Base-by-base conservation (phyloP, 2,329 filamentous ascomycete species). In the Lasiodiplodia theobromae region DNA sequence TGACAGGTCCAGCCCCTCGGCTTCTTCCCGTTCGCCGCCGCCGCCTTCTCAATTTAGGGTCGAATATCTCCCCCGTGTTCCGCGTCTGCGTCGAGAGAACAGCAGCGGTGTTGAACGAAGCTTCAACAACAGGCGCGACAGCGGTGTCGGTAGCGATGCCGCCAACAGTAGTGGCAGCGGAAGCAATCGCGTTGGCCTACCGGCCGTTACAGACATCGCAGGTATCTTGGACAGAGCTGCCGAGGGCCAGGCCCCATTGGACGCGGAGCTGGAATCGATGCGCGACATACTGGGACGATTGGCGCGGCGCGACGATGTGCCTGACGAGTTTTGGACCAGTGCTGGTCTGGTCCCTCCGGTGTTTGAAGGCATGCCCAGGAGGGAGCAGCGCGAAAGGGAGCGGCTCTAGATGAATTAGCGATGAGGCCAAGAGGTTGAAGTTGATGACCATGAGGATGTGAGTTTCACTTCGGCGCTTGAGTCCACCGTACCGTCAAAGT, bases 251-350 rank as follows among this genome's bases (percentile, higher is more conserved):
- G 44, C 44, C 7, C 51, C 62, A 6, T 71, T 77, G 4, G 77
- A 80, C 25, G 75, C 76, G 67, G 81, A 83, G 73, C 78, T 91
- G 31, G 85, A 87, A 25, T 87, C 89, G 56, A 91, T 94, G 86
- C 90, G 92, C 72, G 85, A 86, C 63, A 91, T 96, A 57, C 85
- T 96, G 44, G 88, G 90, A 72, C 86, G 88, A 53, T 84, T 96
- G 67, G 88, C 90, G 40, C 85, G 87, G 21, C 84, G 92, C 28
- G 87, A 92, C 74, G 91, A 94, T 73, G 91, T 96, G 66, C 91
- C 92, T 0, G 92, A 96, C 70, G 89, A 93, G 71, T 94, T 91
- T 89, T 96, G 93, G 93, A 79, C 78, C 66, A 81, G 78, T 23
- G 80, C 83, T 21, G 82, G 82, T 14, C 71, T 84, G 68, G 49